phyloP scores from a whole-genome alignment of 371 early-diverging fungal species.

The Mucor mucedo region DNA sequence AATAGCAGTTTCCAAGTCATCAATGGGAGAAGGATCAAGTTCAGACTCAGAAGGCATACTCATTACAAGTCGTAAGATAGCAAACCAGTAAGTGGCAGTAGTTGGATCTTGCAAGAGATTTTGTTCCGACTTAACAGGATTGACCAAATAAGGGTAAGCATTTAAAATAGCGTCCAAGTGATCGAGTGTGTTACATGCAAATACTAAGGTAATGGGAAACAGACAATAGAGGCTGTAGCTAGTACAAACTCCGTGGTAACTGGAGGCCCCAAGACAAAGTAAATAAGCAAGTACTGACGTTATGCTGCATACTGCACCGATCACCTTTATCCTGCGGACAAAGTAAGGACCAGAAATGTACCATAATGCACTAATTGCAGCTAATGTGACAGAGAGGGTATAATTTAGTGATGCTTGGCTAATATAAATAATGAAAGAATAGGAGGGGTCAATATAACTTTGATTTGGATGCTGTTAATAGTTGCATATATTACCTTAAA shows the following conservation, averaged over 20 bases:
- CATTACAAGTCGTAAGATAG: slow-evolving; percentile 21
- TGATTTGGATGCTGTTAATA: neutral
- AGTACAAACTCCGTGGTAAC: neutral
- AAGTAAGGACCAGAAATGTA: slow-evolving; percentile 47
- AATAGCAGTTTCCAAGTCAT: slow-evolving; percentile 38
- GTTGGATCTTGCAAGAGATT: slow-evolving; percentile 26
- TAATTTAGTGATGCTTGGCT: slow-evolving; percentile 22
- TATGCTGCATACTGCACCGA: slow-evolving; percentile 21
- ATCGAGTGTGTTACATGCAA: slow-evolving; percentile 46
- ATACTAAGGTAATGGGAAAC: slow-evolving; percentile 40
- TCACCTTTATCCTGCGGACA: slow-evolving; percentile 26
- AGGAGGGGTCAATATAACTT: neutral
- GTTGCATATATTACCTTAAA: slow-evolving; percentile 26
- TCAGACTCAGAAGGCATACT: slow-evolving; percentile 32
- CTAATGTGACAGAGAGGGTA: slow-evolving; percentile 10
- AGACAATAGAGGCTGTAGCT: slow-evolving; percentile 43
- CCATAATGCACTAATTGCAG: slow-evolving; percentile 27
- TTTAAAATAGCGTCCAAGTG: slow-evolving; percentile 44
- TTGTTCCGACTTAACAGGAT: slow-evolving; percentile 17
- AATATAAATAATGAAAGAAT: neutral
- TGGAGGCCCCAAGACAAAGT: slow-evolving; percentile 23
- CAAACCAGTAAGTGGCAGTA: slow-evolving; percentile 30
- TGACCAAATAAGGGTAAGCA: slow-evolving; percentile 36
- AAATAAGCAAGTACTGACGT: slow-evolving; percentile 38
- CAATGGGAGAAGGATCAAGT: slow-evolving; percentile 33